phyloP scores from a whole-genome alignment of 495 filamentous ascomycete species.

The Zalerion maritima region DNA sequence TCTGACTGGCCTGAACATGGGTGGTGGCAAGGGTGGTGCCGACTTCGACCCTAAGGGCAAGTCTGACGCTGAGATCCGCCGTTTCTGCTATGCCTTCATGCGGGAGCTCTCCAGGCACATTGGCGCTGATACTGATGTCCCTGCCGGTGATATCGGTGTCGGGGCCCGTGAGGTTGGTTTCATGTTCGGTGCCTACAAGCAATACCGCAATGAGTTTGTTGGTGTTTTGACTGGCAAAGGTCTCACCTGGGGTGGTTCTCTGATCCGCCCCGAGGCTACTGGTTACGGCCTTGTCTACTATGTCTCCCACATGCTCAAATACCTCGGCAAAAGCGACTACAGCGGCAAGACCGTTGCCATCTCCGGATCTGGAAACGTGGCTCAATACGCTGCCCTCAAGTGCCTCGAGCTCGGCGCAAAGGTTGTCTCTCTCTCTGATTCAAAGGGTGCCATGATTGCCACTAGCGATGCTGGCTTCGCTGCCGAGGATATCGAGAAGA shows the following conservation, averaged over 20 bases:
- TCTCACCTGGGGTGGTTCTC: slow-evolving; percentile 74
- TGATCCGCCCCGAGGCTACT: slow-evolving; percentile 95
- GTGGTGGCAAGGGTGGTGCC: slow-evolving; percentile 94
- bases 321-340: slow-evolving; percentile 79
- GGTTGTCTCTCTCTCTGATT: slow-evolving; percentile 89
- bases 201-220: slow-evolving; percentile 78
- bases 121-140: slow-evolving; percentile 88
- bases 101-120: slow-evolving; percentile 88
- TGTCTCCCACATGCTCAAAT: slow-evolving; percentile 87
- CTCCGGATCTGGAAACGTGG: slow-evolving; percentile 95
- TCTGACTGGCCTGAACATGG: slow-evolving; percentile 90
- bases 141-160: slow-evolving; percentile 90
- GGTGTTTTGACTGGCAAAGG: slow-evolving; percentile 96
- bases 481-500: slow-evolving; percentile 58
- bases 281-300: slow-evolving; percentile 97
- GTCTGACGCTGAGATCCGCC: slow-evolving; percentile 90
- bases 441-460: slow-evolving; percentile 68
- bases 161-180: slow-evolving; percentile 81
- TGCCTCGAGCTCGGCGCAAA: slow-evolving; percentile 88
- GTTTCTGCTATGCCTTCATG: slow-evolving; percentile 97
- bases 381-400: slow-evolving; percentile 95
- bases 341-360: slow-evolving; percentile 87
- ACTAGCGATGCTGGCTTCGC: slow-evolving; percentile 51
- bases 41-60: slow-evolving; percentile 99
- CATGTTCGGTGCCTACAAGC: slow-evolving; percentile 91